Evolutionary conservation across 306 rosid genomes (phyloP), one percentile per base, ranked within the genome.

Genomic region (Psophocarpus tetragonolobus): DNA sequence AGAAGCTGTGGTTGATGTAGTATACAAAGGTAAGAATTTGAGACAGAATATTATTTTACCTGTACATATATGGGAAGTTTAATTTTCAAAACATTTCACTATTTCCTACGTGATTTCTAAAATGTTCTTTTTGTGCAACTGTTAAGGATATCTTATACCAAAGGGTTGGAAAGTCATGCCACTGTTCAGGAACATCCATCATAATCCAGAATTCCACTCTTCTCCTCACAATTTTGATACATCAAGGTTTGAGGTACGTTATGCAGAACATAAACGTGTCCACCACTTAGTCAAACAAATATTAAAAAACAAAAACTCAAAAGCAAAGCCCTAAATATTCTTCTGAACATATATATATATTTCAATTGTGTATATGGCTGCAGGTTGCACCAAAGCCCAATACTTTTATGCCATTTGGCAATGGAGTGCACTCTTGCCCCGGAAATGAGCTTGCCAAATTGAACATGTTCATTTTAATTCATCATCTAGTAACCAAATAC

Each of bases 161-260:
- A 94, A 94, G 85, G 98, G 98, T 41, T 94, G 98, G 98, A 94
- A 94, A 79, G 98, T 90, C n/a, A 85, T 94, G 98, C 98, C 98
- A 76, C 83, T 94, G 51, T 94, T 94, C 74, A 83, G 98, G 87
- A 92, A 85, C 80, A 92, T 94, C 88, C 98, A 94, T 84, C 96
- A 94, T 60, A 90, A 84, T 82, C 91, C 93, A 68, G 90, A 94
- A 67, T 83, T 89, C 61, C 91, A 87, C 87, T 60, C 91, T 48
- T 75, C 81, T 67, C 98, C 98, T 70, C 91, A 89, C 3, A 89
- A 65, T 36, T 94, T 94, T 87, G 94, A 94, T 74, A 88, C 97
- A 21, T 94, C 98, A 50, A 89, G 98, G 60, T 94, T 94, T 88
- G 94, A 92, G 93, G 98, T 93, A 79, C 5, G 80, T 27, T 36